Conservation (phyloP, 1,284 basidiomycete species). For the Cronartium quercuum region DNA sequence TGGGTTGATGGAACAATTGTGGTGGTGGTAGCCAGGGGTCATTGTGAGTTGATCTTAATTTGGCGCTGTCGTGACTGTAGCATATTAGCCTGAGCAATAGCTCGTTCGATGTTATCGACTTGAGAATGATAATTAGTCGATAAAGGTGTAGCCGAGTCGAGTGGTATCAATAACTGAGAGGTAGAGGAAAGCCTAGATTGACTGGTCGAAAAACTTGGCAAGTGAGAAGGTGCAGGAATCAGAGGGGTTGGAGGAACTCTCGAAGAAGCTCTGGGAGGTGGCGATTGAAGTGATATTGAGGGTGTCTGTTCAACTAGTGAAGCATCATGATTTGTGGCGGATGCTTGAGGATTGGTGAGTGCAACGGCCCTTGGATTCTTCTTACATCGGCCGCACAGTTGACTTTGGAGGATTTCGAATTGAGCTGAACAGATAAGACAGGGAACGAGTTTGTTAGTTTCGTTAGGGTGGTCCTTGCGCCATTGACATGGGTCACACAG, state of each 20-base stretch:
- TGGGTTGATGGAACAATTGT: no score
- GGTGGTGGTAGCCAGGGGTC: not conserved
- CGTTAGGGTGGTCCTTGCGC: not conserved
- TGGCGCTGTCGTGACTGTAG: not conserved
- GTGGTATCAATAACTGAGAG: not conserved
- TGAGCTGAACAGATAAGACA: not conserved
- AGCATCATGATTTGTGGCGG: not conserved
- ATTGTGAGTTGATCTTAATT: not conserved
- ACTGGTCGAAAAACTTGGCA: not conserved
- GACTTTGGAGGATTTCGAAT: not conserved
- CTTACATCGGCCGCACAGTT: not conserved
- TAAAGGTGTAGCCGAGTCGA: not conserved
- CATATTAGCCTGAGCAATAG: not conserved
- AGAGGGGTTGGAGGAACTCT: not conserved
- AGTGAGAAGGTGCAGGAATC: not conserved
- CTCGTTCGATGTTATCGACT: not conserved
- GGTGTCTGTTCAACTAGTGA: not conserved
- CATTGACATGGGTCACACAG: not conserved
- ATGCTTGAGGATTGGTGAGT: not conserved
- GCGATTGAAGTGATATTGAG: not conserved
- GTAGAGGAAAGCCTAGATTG: not conserved
- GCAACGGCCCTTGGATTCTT: not conserved
- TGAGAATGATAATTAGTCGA: not conserved
- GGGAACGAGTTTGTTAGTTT: not conserved
- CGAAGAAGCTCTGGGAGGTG: not conserved